phyloP scores from a whole-genome alignment of 345 rosid genomes.

The Moricandia moricandioides region DNA sequence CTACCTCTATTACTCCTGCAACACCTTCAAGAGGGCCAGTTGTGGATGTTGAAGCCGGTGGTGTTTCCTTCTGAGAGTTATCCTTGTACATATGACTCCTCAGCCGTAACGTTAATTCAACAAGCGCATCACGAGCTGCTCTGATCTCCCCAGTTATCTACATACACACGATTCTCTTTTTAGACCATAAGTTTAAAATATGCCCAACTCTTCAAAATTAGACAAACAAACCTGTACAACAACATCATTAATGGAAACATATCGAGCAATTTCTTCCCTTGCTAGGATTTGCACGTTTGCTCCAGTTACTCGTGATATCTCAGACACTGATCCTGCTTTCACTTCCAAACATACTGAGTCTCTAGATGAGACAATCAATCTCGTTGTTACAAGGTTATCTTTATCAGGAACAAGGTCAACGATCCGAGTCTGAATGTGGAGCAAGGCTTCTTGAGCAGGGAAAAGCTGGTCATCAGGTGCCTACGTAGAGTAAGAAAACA shows the following conservation, averaged over 20 bases:
- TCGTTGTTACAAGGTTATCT: slow-evolving; percentile 69
- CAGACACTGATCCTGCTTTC: slow-evolving; percentile 74
- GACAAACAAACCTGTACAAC: slow-evolving; percentile 73
- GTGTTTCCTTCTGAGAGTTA: slow-evolving; percentile 55
- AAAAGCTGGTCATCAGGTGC: slow-evolving; percentile 93
- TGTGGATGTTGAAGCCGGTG: slow-evolving; percentile 50
- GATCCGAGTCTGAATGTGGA: slow-evolving; percentile 91
- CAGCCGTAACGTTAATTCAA: slow-evolving; percentile 74
- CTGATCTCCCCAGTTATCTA: slow-evolving; percentile 94
- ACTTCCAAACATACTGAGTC: slow-evolving; percentile 86
- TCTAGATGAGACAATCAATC: slow-evolving; percentile 64
- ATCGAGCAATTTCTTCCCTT: slow-evolving; percentile 61
- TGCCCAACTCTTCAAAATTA: neutral
- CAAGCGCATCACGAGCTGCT: slow-evolving; percentile 91
- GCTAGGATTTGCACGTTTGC: slow-evolving; percentile 69
- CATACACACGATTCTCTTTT: slow-evolving; percentile 13
- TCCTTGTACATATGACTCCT: slow-evolving; percentile 74
- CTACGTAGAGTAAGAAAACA: slow-evolving; percentile 37
- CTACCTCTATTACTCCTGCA: slow-evolving; percentile 48
- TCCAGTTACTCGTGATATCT: slow-evolving; percentile 70
- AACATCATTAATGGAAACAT: slow-evolving; percentile 60
- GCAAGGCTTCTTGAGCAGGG: slow-evolving; percentile 97
- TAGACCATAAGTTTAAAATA: neutral
- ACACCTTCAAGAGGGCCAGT: slow-evolving; percentile 47
- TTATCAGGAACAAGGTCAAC: slow-evolving; percentile 68